Percentiles rank a stretch among this genome's conserved stretches.
Conservation (phyloP, 805 yeast species). For the Candida insectalens region DNA sequence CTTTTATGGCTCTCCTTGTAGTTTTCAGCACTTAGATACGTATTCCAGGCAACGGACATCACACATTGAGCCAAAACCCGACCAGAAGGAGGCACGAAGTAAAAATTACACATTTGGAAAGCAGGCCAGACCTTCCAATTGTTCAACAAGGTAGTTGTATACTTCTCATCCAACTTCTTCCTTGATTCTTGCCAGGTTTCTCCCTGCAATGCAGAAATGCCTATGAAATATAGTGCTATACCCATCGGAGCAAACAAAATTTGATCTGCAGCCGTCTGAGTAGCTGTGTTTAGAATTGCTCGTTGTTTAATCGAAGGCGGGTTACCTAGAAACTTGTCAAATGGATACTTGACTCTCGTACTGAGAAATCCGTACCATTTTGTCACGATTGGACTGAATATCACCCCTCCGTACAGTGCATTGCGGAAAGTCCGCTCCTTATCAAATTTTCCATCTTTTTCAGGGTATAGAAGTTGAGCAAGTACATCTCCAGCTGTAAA, state of each 20-base stretch:
- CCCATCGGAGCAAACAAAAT: constrained; percentile 67
- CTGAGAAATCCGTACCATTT: constrained; percentile 56
- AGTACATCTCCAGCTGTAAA: constrained; percentile 70
- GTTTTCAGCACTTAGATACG: constrained; percentile 59
- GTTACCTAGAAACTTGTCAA: constrained; percentile 3
- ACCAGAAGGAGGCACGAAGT: constrained; percentile 61
- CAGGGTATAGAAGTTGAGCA: constrained; percentile 51
- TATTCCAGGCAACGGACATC: constrained; percentile 76
- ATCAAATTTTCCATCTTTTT: constrained; percentile 31
- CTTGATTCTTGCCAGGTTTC: constrained; percentile 30
- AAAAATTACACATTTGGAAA: constrained; percentile 72
- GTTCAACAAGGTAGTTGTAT: constrained; percentile 57
- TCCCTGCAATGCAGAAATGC: constrained; percentile 61
- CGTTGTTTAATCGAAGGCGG: constrained; percentile 3
- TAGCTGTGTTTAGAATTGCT: constrained; percentile 25
- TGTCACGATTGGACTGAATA: constrained; percentile 70
- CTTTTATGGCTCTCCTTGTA: constrained; percentile 13
- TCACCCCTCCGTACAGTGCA: constrained; percentile 55
- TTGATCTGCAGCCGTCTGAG: constrained; percentile 65
- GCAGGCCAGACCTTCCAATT: constrained; percentile 91
- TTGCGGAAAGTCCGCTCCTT: constrained; percentile 51
- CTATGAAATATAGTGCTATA: constrained; percentile 60
- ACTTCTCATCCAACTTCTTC: constrained; percentile 36
- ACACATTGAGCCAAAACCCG: constrained; percentile 62
- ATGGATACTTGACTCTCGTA: constrained; percentile 29